phyloP scores from a whole-genome alignment of 192 early-diverging fungal genomes.

The Coemansia sp. region DNA sequence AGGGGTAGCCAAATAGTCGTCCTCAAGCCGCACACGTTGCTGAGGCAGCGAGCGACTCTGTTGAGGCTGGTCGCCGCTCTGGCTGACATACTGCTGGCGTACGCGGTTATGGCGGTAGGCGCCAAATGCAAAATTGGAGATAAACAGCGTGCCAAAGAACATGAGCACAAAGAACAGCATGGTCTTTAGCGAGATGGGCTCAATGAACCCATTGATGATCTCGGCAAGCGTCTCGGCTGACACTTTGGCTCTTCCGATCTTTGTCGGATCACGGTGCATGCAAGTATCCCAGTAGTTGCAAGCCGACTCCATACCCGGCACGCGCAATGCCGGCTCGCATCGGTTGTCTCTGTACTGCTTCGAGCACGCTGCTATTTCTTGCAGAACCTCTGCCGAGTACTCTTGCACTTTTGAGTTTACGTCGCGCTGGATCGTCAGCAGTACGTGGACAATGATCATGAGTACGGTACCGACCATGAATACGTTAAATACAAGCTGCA shows the following conservation, averaged over 20 bases:
- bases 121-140: slow-evolving; percentile 59
- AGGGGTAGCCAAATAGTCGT: slow-evolving; percentile 24
- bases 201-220: slow-evolving; percentile 81
- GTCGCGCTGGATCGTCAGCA: slow-evolving; percentile 74
- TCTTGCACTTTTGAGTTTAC: slow-evolving; percentile 70
- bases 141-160: slow-evolving; percentile 52
- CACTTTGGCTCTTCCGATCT: slow-evolving; percentile 71
- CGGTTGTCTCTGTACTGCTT: slow-evolving; percentile 65
- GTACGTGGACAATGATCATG: slow-evolving; percentile 69
- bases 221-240: slow-evolving; percentile 83
- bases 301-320: slow-evolving; percentile 62
- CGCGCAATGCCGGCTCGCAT: slow-evolving; percentile 62
- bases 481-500: slow-evolving; percentile 74
- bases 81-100: slow-evolving; percentile 34
- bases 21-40: not conserved
- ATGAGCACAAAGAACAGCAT: slow-evolving; percentile 65
- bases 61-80: slow-evolving; percentile 12
- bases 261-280: slow-evolving; percentile 64
- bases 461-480: slow-evolving; percentile 64
- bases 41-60: not conserved
- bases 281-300: slow-evolving; percentile 70
- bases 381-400: slow-evolving; percentile 63
- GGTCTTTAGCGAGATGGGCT: slow-evolving; percentile 86
- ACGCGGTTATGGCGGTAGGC: slow-evolving; percentile 53
- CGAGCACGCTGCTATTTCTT: slow-evolving; percentile 67